phyloP scores from a whole-genome alignment of 2,329 filamentous ascomycete species.

The Dactylonectria macrodidyma region DNA sequence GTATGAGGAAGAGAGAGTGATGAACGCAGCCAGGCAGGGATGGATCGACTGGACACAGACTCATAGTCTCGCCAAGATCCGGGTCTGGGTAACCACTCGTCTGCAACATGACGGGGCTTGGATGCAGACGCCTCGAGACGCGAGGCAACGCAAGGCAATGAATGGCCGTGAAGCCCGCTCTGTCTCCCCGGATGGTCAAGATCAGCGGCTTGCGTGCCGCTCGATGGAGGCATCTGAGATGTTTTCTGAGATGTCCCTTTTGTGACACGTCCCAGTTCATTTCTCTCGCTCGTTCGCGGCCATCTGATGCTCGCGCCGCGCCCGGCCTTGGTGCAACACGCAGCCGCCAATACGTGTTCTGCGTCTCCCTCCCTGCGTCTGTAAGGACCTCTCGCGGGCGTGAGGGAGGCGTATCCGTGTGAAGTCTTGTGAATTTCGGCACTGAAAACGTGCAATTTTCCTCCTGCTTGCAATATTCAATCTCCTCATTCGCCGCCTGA shows the following conservation, averaged over 20 bases:
- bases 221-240: not conserved
- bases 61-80: not conserved
- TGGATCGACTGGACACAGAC: not conserved
- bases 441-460: not conserved
- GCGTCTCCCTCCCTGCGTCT: constrained; percentile 1
- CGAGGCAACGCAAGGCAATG: not conserved
- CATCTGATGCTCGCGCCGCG: not conserved
- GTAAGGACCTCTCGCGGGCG: not conserved
- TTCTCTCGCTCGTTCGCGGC: not conserved
- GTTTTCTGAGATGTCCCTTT: not conserved
- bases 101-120: not conserved
- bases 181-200: not conserved
- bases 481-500: not conserved
- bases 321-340: not conserved
- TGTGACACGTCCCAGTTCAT: constrained; percentile 1
- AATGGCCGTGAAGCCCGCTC: not conserved
- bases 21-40: not conserved
- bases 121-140: not conserved
- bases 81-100: not conserved
- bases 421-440: constrained; percentile 3
- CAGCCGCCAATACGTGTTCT: not conserved
- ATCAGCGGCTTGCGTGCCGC: not conserved
- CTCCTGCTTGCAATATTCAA: not conserved
- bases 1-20: not conserved
- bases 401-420: not conserved